Base-by-base conservation (phyloP, 2,329 filamentous ascomycete species). In the Colletotrichum australisinense region DNA sequence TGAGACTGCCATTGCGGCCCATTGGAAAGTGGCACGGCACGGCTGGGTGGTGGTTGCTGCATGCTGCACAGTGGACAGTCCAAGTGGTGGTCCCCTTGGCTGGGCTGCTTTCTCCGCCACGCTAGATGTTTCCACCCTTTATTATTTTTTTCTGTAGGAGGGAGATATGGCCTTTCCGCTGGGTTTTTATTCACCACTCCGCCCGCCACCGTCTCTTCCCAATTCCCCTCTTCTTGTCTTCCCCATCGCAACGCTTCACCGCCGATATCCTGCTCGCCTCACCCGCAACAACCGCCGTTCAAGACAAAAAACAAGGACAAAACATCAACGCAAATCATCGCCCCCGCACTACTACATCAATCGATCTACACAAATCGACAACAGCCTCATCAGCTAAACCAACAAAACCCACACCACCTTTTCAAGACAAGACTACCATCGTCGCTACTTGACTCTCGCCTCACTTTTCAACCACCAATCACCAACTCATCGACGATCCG, bases 241-340 rank as follows among this genome's bases (percentile, higher is more conserved):
- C 52, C 62, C 67, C 65, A 49, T 49, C 42, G 42, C 70, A 73
- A 49, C 70, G 70, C 60, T 62, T 73, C 60, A 73, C 67, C 71
- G 71, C 67, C 65, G 38, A 71, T 53, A 70, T 65, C 42, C 42
- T 38, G 56, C 46, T 63, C 52, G 38, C 30, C 58, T 38, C 42
- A 58, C 53, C 35, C 71, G 59, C 70, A 69, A 63, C 59, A 63
- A 55, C 64, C 56, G 49, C 38, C 38, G 59, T 63, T 42, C 19
- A 6, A 14, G 60, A 52, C 46, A 12, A 4, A 12, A 12, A 49
- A 26, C 26, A 72, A 58, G 49, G 38, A 26, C 9, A 35, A 38
- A 35, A 38, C 14, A 56, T 35, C 38, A 22, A 52, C 53, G 5
- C 52, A 9, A 35, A 57, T 60, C 60, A 19, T 35, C 66, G 32